Evolutionary conservation across 805 yeast genomes (phyloP), one percentile per base, ranked within the genome.

Genomic region (Saccharomycopsis javanensis): DNA sequence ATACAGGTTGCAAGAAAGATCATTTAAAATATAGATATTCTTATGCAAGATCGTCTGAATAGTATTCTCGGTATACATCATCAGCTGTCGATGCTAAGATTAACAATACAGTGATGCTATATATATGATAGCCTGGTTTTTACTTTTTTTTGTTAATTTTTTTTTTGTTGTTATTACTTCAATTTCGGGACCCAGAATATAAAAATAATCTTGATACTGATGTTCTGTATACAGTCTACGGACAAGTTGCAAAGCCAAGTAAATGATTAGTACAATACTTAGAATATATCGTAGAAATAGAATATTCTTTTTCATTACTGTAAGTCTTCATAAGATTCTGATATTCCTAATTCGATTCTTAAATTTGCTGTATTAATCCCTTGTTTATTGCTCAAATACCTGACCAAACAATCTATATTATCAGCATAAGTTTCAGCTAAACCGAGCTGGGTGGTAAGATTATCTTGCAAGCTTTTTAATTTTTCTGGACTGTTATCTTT

Each of bases 361-460:
- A 79, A 65, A 18, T 62, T 63, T 5, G 61, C 59, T 15, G 70
- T 58, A 3, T 64, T 64, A 8, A 76, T 62, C 5, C 67, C 69
- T 51, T 60, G 67, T 16, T 67, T 65, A 16, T 63, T 65, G 3
- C 69, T 61, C 30, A 79, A 68, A 58, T 72, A 73, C 6, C 65
- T 68, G 1, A 76, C 55, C 23, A 79, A 54, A 0, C 67, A 48
- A 51, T 76, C 79, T 51, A 79, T 72, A 57, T 75, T 76, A 58
- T 79, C 80, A 15, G 72, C 65, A 35, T 54, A 61, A 1, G 45
- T 51, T 23, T 64, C 64, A 0, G 61, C 65, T 63, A 59, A 55
- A 61, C 64, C 69, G 69, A 69, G 35, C 60, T 54, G 34, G 59
- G 61, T 42, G 2, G 28, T 16, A 8, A 42, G n/a, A 4, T 4